These are phyloP conservation scores for Lentinus tigrinus DNA, from an alignment of 768 basidiomycete genomes.

Conservation along the genomic window DNA sequence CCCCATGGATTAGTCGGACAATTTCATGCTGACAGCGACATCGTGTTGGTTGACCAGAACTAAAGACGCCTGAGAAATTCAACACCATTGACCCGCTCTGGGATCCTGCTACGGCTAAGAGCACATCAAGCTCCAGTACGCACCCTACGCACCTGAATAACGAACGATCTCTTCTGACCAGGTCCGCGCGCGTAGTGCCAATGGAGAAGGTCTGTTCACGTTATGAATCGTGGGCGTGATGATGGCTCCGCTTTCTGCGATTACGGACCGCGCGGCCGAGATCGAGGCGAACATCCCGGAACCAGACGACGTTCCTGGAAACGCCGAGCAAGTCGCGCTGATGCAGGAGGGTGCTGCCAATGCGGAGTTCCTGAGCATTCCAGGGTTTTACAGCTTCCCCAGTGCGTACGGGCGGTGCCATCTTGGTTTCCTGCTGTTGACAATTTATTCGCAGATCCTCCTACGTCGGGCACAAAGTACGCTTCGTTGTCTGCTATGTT, in stretches of 20 bases:
- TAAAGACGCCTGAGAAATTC: slow-evolving; percentile 10
- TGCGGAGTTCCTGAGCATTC: slow-evolving; percentile 11
- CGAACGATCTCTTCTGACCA: neutral
- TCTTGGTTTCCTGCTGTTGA: neutral
- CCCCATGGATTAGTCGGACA: neutral
- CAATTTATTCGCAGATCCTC: slow-evolving; percentile 1
- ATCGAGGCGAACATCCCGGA: slow-evolving; percentile 20
- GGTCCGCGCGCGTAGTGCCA: neutral
- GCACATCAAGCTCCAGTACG: slow-evolving; percentile 23
- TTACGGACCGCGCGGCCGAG: neutral
- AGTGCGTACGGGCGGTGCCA: neutral
- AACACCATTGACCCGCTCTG: slow-evolving; percentile 18
- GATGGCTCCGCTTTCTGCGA: neutral
- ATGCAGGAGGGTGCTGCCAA: slow-evolving; percentile 10
- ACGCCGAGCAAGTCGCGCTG: slow-evolving; percentile 15
- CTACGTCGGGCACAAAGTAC: slow-evolving; percentile 22
- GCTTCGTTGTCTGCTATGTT: slow-evolving; percentile 22
- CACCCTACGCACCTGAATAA: neutral
- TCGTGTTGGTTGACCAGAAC: neutral
- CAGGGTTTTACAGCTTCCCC: slow-evolving; percentile 1
- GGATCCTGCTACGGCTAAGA: slow-evolving; percentile 15
- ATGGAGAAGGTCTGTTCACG: slow-evolving; percentile 9
- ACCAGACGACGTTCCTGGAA: neutral
- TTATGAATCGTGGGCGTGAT: neutral
- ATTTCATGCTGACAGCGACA: neutral